Evolutionary conservation across 2,329 filamentous ascomycete genomes (phyloP), one percentile per base, ranked within the genome.

Genomic region (Aspergillus sp.): DNA sequence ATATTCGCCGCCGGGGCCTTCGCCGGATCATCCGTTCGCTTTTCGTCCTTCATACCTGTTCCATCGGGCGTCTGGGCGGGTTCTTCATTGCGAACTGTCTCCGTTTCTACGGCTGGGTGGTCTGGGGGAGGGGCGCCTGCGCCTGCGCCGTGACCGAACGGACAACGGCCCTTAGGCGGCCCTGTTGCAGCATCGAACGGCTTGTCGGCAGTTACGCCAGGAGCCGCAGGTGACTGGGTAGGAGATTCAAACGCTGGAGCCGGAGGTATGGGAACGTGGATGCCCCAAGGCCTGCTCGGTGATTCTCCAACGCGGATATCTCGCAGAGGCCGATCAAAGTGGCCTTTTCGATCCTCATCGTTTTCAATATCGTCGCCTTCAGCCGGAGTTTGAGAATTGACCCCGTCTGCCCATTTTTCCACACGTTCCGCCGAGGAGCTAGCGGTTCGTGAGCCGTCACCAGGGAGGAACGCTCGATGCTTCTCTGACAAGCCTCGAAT

Each of bases 231-330:
- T 39, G 65, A 70, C 51, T 62, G 70, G 24, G 67, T 54, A 40
- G 68, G 57, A 61, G 66, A 68, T 22, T 51, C 47, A 37, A 71
- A 67, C 44, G 70, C 64, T 22, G 53, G 66, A 17, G 62, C 58
- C 40, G 62, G 60, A 50, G 83, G 79, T 39, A 85, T 73, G 3
- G 93, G 93, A 0, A 97, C 88, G 5, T 86, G 85, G 52, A 97
- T 96, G 5, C 93, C 93, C 93, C 93, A 97, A 13, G 93, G 93
- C 45, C 93, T 83, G 73, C 90, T 96, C 5, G 93, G 93, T 13
- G 91, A 96, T 75, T 98, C 93, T 44, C 93, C 93, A 20, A 98
- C 87, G n/a, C 93, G 84, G 9, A 98, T 85, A 66, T 97, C 93
- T 70, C 93, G 91, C 52, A 98, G 74, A 0, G 90, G 87, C 45